Percentiles rank a stretch among this genome's conserved stretches.
Conservation (phyloP, 345 rosid species). For the Jatropha curcas region DNA sequence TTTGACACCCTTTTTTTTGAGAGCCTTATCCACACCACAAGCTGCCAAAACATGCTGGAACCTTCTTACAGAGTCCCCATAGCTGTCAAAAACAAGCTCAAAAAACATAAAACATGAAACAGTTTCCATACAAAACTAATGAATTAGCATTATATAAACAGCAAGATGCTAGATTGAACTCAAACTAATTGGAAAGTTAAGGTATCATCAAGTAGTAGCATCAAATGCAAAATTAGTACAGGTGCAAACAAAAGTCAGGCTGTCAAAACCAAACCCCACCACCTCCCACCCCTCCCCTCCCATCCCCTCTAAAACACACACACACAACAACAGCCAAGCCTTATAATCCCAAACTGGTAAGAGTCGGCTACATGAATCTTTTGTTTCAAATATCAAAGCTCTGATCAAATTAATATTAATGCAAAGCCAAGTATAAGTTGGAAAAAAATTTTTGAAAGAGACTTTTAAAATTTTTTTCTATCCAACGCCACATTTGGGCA, state of each 20-base stretch:
- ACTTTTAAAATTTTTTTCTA: no score
- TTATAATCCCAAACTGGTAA: no score
- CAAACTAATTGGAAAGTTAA: background rate
- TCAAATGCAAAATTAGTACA: background rate
- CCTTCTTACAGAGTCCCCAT: conserved; percentile 78
- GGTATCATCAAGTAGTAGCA: background rate
- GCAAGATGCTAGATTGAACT: background rate
- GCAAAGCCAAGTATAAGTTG: no score
- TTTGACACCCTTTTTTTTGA: conserved; percentile 77
- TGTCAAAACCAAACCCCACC: no score
- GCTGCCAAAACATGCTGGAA: conserved; percentile 91
- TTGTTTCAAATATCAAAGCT: no score
- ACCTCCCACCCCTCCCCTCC: background rate
- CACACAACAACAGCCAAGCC: no score
- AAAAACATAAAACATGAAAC: background rate
- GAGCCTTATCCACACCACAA: conserved; percentile 75
- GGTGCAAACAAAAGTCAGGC: no score
- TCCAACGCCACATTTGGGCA: no score
- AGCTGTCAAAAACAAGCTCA: conserved; percentile 48
- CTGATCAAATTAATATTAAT: no score
- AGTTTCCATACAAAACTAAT: background rate
- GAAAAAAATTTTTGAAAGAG: no score
- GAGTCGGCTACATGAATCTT: no score
- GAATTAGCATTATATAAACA: background rate
- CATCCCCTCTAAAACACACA: no score